Evolutionary conservation across 2,329 filamentous ascomycete species (phyloP).

Genomic region (Penicillium expansum): DNA sequence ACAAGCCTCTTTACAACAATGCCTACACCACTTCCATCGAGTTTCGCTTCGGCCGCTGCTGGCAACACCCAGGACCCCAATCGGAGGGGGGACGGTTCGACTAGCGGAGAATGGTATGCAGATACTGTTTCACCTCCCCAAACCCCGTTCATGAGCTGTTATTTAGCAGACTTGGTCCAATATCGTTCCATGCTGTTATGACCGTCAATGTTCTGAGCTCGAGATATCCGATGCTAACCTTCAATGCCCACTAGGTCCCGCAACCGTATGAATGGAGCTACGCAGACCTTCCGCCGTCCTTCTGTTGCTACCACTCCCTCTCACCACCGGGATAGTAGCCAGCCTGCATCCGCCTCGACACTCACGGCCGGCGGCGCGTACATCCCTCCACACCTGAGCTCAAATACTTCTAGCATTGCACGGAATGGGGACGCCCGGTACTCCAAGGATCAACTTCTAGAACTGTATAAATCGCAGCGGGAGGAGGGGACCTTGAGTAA

Average conservation of each 20-base stretch:
- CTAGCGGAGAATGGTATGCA: constrained; percentile 70
- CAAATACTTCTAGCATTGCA: constrained; percentile 44
- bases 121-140: constrained; percentile 6
- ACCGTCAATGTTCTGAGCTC: constrained; percentile 8
- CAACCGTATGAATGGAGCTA: constrained; percentile 61
- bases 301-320: constrained; percentile 58
- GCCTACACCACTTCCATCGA: constrained; percentile 75
- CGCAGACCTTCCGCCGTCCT: constrained; percentile 64
- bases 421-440: constrained; percentile 66
- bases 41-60: constrained; percentile 79
- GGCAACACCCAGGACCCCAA: constrained; percentile 66
- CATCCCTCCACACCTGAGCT: constrained; percentile 60
- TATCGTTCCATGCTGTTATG: background rate
- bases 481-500: constrained; percentile 55
- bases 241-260: constrained; percentile 51
- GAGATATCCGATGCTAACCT: constrained; percentile 20
- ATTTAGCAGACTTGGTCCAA: background rate
- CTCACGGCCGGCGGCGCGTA: constrained; percentile 50
- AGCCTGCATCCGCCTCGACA: constrained; percentile 40
- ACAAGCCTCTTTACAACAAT: constrained; percentile 43
- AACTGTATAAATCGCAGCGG: constrained; percentile 63
- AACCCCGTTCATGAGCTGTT: background rate
- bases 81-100: constrained; percentile 54
- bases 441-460: constrained; percentile 73
- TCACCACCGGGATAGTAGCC: constrained; percentile 44